Conservation (phyloP, 1,284 basidiomycete species). For the Lignosus rhinocerotis region DNA sequence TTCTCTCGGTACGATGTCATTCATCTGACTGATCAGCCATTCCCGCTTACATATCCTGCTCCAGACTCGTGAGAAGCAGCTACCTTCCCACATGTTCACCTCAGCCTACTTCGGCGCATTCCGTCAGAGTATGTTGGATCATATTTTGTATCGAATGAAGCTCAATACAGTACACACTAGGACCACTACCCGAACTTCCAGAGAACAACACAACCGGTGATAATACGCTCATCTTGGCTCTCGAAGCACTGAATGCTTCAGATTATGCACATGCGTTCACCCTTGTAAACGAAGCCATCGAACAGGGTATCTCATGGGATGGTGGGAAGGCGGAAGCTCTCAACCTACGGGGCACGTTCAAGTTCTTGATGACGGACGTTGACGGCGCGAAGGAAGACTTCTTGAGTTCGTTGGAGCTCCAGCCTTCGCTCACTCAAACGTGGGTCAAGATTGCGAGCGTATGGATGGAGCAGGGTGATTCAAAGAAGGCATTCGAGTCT, state of each 20-base stretch:
- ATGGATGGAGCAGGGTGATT: slow-evolving; percentile 92
- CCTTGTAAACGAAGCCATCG: slow-evolving; percentile 84
- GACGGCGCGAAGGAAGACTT: slow-evolving; percentile 86
- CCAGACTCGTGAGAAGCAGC: slow-evolving; percentile 76
- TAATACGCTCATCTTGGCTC: slow-evolving; percentile 77
- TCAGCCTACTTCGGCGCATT: slow-evolving; percentile 97
- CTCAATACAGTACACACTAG: slow-evolving; percentile 36
- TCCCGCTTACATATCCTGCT: slow-evolving; percentile 4
- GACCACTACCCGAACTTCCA: slow-evolving; percentile 74
- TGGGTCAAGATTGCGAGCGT: slow-evolving; percentile 98
- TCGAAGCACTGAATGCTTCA: slow-evolving; percentile 84
- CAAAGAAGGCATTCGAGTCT: slow-evolving; percentile 82
- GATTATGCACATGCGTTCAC: slow-evolving; percentile 86
- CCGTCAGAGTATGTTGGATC: slow-evolving; percentile 67
- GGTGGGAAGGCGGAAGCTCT: slow-evolving; percentile 83
- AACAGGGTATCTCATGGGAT: slow-evolving; percentile 84
- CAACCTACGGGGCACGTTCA: slow-evolving; percentile 96
- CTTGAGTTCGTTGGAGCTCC: slow-evolving; percentile 73
- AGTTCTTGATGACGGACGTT: slow-evolving; percentile 91
- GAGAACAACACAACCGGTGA: slow-evolving; percentile 80
- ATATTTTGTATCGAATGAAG: slow-evolving; percentile 2
- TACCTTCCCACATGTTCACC: slow-evolving; percentile 93
- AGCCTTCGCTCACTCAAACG: slow-evolving; percentile 83
- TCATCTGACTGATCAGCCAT: background rate
- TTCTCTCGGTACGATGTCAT: slow-evolving; percentile 52